phyloP scores from a whole-genome alignment of 192 early-diverging fungal species.

The Backusella sp. region DNA sequence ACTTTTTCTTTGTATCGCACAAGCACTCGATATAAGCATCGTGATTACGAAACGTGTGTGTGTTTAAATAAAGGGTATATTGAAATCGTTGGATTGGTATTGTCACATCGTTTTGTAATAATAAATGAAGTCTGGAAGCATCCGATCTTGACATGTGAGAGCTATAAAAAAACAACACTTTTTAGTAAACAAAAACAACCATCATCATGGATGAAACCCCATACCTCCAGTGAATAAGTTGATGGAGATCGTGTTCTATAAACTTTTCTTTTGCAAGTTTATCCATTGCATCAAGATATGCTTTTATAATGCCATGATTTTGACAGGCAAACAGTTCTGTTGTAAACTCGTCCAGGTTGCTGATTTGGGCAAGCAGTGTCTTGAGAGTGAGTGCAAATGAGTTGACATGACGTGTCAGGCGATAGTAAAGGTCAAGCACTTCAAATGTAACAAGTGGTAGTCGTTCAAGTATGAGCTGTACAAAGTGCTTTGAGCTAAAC shows the following conservation, averaged over 20 bases:
- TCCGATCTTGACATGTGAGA: neutral
- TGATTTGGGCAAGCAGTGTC: neutral
- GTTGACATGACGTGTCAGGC: neutral
- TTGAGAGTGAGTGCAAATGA: neutral
- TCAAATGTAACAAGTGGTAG: neutral
- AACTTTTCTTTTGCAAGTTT: neutral
- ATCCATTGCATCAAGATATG: neutral
- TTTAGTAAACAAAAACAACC: neutral
- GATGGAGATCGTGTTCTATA: neutral
- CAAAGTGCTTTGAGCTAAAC: neutral
- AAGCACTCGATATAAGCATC: neutral
- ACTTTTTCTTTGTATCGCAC: neutral
- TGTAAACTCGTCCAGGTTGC: neutral
- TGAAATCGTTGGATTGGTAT: neutral
- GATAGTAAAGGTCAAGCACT: neutral
- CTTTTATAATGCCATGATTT: neutral
- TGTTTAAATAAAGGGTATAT: neutral
- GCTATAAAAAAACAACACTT: neutral
- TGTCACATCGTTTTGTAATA: neutral
- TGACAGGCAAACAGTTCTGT: neutral
- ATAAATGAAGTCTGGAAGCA: neutral
- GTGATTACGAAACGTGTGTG: neutral
- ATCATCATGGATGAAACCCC: neutral
- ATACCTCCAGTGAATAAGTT: neutral
- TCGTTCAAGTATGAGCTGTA: neutral